Evolutionary conservation across 208 protist species (phyloP).

Genomic region (Leishmania major): DNA sequence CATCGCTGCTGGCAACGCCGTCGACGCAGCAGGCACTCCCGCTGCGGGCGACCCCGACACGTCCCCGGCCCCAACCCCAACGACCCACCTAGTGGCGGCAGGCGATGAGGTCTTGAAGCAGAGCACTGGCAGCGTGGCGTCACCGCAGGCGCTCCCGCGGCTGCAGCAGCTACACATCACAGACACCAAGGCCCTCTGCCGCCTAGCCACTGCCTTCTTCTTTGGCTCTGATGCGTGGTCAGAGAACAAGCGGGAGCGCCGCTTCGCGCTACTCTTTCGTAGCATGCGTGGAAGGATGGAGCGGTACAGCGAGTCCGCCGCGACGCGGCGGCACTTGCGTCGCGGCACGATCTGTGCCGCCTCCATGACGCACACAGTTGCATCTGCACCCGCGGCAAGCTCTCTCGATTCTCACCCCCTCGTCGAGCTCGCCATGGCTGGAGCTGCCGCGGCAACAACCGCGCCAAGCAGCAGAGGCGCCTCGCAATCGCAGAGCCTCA

Average conservation of each 20-base stretch:
- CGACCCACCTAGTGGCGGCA: not conserved
- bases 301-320: constrained; percentile 35
- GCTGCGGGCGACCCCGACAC: not conserved
- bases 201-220: constrained; percentile 71
- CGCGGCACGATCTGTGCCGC: constrained; percentile 20
- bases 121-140: not conserved
- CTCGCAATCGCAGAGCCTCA: constrained; percentile 19
- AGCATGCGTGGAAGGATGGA: constrained; percentile 34
- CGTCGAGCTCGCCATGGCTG: constrained; percentile 4
- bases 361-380: constrained; percentile 8
- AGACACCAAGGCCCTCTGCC: constrained; percentile 43
- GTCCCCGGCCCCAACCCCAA: not conserved
- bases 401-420: constrained; percentile 6
- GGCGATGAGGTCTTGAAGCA: not conserved
- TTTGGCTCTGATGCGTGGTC: constrained; percentile 61
- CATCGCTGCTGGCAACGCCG: not conserved
- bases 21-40: not conserved
- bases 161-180: constrained; percentile 16
- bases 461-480: constrained; percentile 10
- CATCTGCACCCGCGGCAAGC: constrained; percentile 6
- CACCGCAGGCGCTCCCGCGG: not conserved
- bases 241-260: constrained; percentile 24
- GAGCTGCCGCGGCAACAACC: not conserved
- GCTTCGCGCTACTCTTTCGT: constrained; percentile 39
- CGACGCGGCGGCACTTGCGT: constrained; percentile 31